Base-by-base conservation (phyloP, 495 filamentous ascomycete genomes). In the Parachaetomium inaequale region DNA sequence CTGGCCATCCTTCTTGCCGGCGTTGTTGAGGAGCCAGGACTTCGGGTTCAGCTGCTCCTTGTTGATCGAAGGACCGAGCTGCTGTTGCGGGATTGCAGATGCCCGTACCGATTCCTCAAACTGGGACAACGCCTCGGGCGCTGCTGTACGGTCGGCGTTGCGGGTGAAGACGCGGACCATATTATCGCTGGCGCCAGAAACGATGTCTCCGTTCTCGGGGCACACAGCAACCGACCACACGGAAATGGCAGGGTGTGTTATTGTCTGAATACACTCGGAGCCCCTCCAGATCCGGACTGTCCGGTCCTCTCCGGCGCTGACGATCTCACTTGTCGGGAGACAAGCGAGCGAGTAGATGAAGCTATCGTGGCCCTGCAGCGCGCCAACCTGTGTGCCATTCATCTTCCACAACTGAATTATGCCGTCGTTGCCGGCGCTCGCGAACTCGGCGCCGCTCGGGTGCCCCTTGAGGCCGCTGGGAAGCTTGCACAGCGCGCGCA, bases 181-280 rank as follows among this genome's bases (percentile, higher is more conserved):
- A 32, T 88, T 86, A 69, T 99, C 95, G 74, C 94, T 98, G 23
- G 93, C 88, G 55, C 95, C 95, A 7, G 86, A 91, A 15, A 89
- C 91, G 68, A 99, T 93, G 70, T 99, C 95, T 45, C 94, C 93
- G 59, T 83, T 96, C 53, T 88, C 87, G 7, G 78, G 50, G 68
- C 90, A 94, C 25, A 82, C 90, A 5, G 92, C 90, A 45, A 99
- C 90, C 43, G 84, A 78, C 95, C 95, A 99, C 1, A 99, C 92
- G 0, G 93, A 96, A 40, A 97, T 96, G 14, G 95, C 95, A 38
- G 95, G 95, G 71, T 96, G 95, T 5, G 93, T 96, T 61, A 99
- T 98, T 12, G 92, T 96, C 75, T 99, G 95, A 56, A 96, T 76
- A 69, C 93, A 97, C 52, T 92, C 79, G 19, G 74, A 84, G 40